Percentiles rank a stretch among this genome's conserved stretches.
Conservation (phyloP, 805 yeast species). For the Sugiyamaella lignohabitans region DNA sequence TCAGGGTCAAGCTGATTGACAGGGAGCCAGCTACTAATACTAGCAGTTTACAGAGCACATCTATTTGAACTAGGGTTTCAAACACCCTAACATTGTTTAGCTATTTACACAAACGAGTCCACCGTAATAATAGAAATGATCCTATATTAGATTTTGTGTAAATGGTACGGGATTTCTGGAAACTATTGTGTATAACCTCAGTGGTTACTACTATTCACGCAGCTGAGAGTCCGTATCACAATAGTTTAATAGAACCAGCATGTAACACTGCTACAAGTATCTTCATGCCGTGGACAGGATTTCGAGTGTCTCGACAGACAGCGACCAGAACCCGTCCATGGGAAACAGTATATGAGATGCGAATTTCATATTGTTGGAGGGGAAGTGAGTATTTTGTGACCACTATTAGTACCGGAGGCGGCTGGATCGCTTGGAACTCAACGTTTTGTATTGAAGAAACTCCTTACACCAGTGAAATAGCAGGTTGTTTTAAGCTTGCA, state of each 20-base stretch:
- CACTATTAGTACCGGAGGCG: background rate
- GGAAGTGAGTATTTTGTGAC: slow-evolving; percentile 14
- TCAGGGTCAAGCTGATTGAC: too few relatives aligned
- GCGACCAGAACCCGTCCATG: background rate
- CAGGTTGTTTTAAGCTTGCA: slow-evolving; percentile 48
- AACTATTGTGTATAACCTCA: too few relatives aligned
- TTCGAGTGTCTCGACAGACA: slow-evolving; percentile 12
- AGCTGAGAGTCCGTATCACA: slow-evolving; percentile 16
- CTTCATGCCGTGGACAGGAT: slow-evolving; percentile 21
- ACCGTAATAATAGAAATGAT: too few relatives aligned
- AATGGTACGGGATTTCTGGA: too few relatives aligned
- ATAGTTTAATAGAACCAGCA: slow-evolving; percentile 8
- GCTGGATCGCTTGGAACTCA: slow-evolving; percentile 9
- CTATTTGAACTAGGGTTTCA: too few relatives aligned
- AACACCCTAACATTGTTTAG: too few relatives aligned
- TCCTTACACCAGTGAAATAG: slow-evolving; percentile 3
- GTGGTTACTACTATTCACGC: background rate
- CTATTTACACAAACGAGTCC: too few relatives aligned
- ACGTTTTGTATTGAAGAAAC: slow-evolving; percentile 11
- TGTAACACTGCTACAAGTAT: slow-evolving; percentile 18
- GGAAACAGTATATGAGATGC: slow-evolving; percentile 3
- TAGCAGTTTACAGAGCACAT: too few relatives aligned
- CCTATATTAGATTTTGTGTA: too few relatives aligned
- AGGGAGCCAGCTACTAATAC: too few relatives aligned
- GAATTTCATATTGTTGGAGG: slow-evolving; percentile 11